Percentiles rank a stretch among this genome's conserved stretches.
Conservation (phyloP, 169 alveolate genomes). For the Neospora caninum region DNA sequence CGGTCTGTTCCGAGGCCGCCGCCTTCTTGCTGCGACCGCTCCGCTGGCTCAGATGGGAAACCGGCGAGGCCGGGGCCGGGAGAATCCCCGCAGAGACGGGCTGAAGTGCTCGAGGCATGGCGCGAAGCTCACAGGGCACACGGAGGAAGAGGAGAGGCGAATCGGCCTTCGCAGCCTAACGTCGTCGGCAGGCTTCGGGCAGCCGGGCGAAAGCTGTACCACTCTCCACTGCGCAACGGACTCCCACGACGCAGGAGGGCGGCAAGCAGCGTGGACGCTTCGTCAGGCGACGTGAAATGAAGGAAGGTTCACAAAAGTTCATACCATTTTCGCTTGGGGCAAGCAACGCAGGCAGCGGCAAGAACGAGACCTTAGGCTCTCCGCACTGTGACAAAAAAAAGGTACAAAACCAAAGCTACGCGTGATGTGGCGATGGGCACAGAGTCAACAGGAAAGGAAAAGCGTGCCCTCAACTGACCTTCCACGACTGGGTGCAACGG, state of each 20-base stretch:
- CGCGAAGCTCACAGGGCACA: background rate
- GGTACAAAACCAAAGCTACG: too few species aligned
- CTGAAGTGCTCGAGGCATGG: constrained; percentile 9
- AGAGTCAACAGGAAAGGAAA: too few species aligned
- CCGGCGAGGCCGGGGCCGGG: background rate
- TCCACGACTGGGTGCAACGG: background rate
- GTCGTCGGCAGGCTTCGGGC: too few species aligned
- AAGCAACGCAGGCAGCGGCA: background rate
- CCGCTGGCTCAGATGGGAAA: background rate
- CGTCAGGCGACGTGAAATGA: background rate
- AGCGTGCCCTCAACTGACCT: too few species aligned
- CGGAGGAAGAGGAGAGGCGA: background rate
- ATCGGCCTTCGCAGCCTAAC: too few species aligned
- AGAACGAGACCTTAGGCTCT: background rate
- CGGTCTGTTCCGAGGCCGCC: background rate
- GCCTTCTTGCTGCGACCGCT: background rate
- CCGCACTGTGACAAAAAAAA: background rate
- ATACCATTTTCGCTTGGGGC: background rate
- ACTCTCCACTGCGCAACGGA: too few species aligned
- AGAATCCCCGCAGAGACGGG: background rate
- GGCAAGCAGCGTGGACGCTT: too few species aligned
- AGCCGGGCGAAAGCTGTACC: too few species aligned
- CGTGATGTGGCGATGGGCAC: too few species aligned
- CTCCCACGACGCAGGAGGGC: too few species aligned
- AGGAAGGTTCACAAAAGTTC: background rate